Evolutionary conservation across 805 yeast species (phyloP), one percentile per base, ranked within the genome.

Genomic region (Suhomyces emberorum): DNA sequence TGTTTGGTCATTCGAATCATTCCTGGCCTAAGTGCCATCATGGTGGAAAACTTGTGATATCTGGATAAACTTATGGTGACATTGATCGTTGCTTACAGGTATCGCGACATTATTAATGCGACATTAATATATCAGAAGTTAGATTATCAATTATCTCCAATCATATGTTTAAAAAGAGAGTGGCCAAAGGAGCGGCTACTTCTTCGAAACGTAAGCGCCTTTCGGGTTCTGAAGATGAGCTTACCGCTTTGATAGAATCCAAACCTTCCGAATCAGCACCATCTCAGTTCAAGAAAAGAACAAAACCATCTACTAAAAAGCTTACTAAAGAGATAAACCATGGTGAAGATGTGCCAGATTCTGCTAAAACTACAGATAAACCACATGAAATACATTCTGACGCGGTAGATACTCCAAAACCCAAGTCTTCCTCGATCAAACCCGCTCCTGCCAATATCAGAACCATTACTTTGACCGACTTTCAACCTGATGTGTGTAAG

Each of bases 401-500:
- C 23, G 5, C 9, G 15, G 12, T 12, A 14, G 29, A 14, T n/a
- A 18, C 12, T 8, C 9, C 29, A 12, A 6, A 16, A 14, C 9
- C 17, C 9, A 7, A 14, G 7, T 18, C 29, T 12, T 23, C 22
- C 1, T 10, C 14, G 19, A 28, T 57, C 14, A 63, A 65, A 38
- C 59, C 65, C 3, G 46, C 47, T 11, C 63, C 72, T 0, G 51
- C 46, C 8, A 63, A 64, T 39, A 70, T 89, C 19, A 70, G 77
- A 30, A 72, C 81, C 9, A 83, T 88, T 0, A 80, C 86, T 0
- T 65, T 81, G 2, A 72, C 83, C 25, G 98, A 93, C 53, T 93
- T 81, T 53, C 96, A 87, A 55, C 89, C 95, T 1, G 97, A 93
- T 53, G 81, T 93, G 2, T 93, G 98, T 55, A 93, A 91, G 53